Base-by-base conservation (phyloP, 2,329 filamentous ascomycete species). In the Aureobasidium lini region DNA sequence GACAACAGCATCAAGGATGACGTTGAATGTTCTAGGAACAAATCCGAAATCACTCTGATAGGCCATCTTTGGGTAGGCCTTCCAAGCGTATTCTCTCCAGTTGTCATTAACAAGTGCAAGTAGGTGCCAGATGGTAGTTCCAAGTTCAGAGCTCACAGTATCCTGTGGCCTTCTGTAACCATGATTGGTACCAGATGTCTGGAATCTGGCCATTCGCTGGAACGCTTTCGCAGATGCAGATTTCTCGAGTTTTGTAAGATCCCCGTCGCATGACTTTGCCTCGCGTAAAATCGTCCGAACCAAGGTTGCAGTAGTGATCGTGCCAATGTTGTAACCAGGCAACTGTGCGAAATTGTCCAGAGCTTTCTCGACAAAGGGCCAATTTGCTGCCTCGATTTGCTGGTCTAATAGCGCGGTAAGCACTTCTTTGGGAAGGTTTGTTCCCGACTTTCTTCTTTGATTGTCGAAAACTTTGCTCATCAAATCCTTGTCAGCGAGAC, bases 1-100 rank as follows among this genome's bases (percentile, higher is more conserved):
- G 2, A 81, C 77, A 8, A 84, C 72, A n/a, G 79, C 81, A 44
- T 77, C 72, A 6, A 88, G 77, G 6, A 84, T 62, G 16, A 67
- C 65, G 62, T 83, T 79, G 73, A 84, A 84, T 6, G 77, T 69
- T 3, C 68, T 66, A 0, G 73, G 65, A 11, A 39, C 47, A 2
- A 57, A 57, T 4, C 9, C 69, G 49, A 13, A 40, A 44, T 68
- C 29, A 18, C 28, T 60, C 8, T 6, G 10, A 10, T 18, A 50
- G 18, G 13, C 29, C 28, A 50, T 53, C 70, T 68, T 47, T 69
- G 62, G 61, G 71, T 67, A 49, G 68, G 65, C 23, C 64, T 61
- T 36, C 69, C 18, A 59, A 60, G 32, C 71, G 10, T 57, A 40
- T 8, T 31, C 8, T 47, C 34, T 47, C 54, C 54, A 57, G 3